A percentile compares a stretch with the other conserved stretches of the same genome.
Evolutionary conservation across 306 rosid genomes (phyloP).

Genomic region (Vicia sativa): DNA sequence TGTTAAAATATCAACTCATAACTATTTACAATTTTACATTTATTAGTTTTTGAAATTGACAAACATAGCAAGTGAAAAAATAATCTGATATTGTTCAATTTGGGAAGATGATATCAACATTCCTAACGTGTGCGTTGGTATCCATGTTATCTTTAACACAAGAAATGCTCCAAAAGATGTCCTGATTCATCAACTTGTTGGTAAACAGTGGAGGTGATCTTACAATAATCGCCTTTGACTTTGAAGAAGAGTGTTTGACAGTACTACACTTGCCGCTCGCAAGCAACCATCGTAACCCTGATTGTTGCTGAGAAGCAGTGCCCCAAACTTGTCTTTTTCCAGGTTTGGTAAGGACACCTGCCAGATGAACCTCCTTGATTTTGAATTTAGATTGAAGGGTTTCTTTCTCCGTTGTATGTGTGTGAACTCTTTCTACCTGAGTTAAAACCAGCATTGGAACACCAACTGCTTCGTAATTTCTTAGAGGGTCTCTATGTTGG

Average conservation of each 20-base stretch:
- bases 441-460: constrained; percentile 67
- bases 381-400: constrained; percentile 40
- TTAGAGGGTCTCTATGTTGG: constrained; percentile 69
- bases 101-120: constrained; percentile 62
- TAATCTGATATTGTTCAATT: constrained; percentile 39
- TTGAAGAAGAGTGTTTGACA: constrained; percentile 50
- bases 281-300: constrained; percentile 71
- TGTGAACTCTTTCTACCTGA: constrained; percentile 57
- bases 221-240: constrained; percentile 50
- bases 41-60: constrained; percentile 13
- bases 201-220: constrained; percentile 39
- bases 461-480: constrained; percentile 72
- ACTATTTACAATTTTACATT: constrained; percentile 32
- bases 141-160: constrained; percentile 39
- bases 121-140: constrained; percentile 51
- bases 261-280: constrained; percentile 57
- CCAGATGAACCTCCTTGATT: constrained; percentile 54
- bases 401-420: constrained; percentile 20
- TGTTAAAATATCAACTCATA: not conserved
- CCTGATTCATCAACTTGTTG: constrained; percentile 43
- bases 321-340: constrained; percentile 58
- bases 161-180: constrained; percentile 76
- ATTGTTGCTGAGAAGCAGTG: constrained; percentile 55
- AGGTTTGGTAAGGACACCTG: constrained; percentile 53
- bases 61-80: constrained; percentile 16